Evolutionary conservation across 768 basidiomycete genomes (phyloP).

Genomic region (Steccherinum ochraceum): DNA sequence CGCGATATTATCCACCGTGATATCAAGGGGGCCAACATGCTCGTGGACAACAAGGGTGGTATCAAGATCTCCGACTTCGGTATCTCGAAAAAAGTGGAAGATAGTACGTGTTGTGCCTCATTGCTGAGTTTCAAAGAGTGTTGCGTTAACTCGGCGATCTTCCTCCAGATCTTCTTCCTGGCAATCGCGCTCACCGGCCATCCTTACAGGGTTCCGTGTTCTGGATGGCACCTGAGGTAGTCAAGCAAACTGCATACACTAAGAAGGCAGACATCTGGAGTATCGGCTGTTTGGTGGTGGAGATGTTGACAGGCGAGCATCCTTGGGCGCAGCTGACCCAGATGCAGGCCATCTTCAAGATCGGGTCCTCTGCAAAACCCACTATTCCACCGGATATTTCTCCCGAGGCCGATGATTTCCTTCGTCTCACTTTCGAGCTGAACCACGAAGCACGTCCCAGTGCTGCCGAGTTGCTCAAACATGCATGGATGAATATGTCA

Average conservation of each 20-base stretch:
- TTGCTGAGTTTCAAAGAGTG: not conserved
- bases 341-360: slow-evolving; percentile 99
- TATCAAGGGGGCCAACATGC: slow-evolving; percentile 98
- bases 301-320: slow-evolving; percentile 95
- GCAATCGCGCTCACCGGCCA: slow-evolving; percentile 76
- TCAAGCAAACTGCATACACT: slow-evolving; percentile 91
- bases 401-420: slow-evolving; percentile 79
- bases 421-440: slow-evolving; percentile 80
- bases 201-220: slow-evolving; percentile 97
- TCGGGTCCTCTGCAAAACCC: slow-evolving; percentile 84
- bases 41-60: slow-evolving; percentile 96
- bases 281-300: slow-evolving; percentile 89
- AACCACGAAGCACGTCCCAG: slow-evolving; percentile 77
- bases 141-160: not conserved
- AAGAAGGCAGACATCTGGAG: slow-evolving; percentile 96
- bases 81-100: slow-evolving; percentile 95
- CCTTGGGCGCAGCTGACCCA: slow-evolving; percentile 95
- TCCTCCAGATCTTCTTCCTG: slow-evolving; percentile 35
- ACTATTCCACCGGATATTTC: slow-evolving; percentile 90
- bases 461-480: slow-evolving; percentile 67
- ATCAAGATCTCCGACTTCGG: slow-evolving; percentile 98
- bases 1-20: slow-evolving; percentile 95
- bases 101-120: slow-evolving; percentile 54
- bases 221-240: slow-evolving; percentile 99
- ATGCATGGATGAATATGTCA: slow-evolving; percentile 53